A percentile compares a stretch with the other conserved stretches of the same genome.
Evolutionary conservation across 2,329 filamentous ascomycete species (phyloP).

Genomic region (Stachybotrys chartarum): DNA sequence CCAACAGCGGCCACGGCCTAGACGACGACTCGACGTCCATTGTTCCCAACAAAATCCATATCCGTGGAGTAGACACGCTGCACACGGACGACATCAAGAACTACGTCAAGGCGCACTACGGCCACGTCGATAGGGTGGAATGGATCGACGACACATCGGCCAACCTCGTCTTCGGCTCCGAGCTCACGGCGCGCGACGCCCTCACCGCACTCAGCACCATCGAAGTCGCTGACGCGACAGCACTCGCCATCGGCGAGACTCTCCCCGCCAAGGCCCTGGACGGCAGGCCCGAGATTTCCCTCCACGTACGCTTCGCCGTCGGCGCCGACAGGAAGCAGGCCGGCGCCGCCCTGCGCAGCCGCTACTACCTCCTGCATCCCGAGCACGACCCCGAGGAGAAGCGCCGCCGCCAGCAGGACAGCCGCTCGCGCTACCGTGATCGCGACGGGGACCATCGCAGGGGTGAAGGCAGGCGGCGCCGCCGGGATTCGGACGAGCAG

Average conservation of each 20-base stretch:
- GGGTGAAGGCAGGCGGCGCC: slow-evolving; percentile 33
- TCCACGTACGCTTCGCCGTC: slow-evolving; percentile 70
- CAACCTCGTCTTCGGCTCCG: slow-evolving; percentile 69
- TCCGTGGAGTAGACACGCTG: slow-evolving; percentile 76
- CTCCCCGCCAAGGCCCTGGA: slow-evolving; percentile 64
- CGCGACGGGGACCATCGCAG: slow-evolving; percentile 33
- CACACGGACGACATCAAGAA: slow-evolving; percentile 72
- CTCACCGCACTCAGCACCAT: slow-evolving; percentile 45
- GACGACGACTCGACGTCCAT: slow-evolving; percentile 17
- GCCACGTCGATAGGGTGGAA: slow-evolving; percentile 59
- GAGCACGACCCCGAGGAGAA: slow-evolving; percentile 78
- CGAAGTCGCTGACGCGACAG: slow-evolving; percentile 44
- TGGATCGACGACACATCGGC: slow-evolving; percentile 94
- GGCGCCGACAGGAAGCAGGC: slow-evolving; percentile 71
- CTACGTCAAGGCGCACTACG: slow-evolving; percentile 65
- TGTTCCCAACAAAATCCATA: slow-evolving; percentile 60
- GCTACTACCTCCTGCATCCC: slow-evolving; percentile 88
- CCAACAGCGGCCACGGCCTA: background rate
- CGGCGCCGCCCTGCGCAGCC: slow-evolving; percentile 72
- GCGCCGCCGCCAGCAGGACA: slow-evolving; percentile 47
- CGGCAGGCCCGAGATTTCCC: slow-evolving; percentile 57
- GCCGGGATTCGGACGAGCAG: slow-evolving; percentile 40
- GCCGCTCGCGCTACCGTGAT: slow-evolving; percentile 57
- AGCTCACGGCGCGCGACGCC: slow-evolving; percentile 45
- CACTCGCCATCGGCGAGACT: slow-evolving; percentile 53